Base-by-base conservation (phyloP, 108 stramenopile genomes). In the Nannochloropsis gaditana region DNA sequence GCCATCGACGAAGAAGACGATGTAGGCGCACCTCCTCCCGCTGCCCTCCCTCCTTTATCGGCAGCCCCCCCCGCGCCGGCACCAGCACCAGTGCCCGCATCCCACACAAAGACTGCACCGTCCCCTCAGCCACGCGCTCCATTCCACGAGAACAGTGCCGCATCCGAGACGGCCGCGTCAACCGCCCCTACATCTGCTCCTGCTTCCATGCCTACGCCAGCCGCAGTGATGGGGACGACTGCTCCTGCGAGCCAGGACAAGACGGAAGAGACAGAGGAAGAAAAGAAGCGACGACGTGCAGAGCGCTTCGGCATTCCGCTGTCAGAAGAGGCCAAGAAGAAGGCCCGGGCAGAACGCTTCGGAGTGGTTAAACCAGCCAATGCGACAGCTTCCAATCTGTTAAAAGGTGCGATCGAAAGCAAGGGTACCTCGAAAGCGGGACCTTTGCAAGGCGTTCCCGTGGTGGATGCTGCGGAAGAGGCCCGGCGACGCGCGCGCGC, bases 1-100 rank as follows among this genome's bases (percentile, higher is more conserved):
- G 45, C 44, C 8, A 82, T 45, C 21, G 82, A 43, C 45, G 82
- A 82, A 21, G 82, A 82, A 45, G 82, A 82, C 45, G 45, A 82
- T 15, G 43, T 82, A 15, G 82, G 44, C 45, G 44, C 21, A 19
- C 82, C 44, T 9, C 44, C 82, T 82, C 44, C 82, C 21, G 19
- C 59, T 15, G 82, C 82, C 21, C 31, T 31, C 31, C 31, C 31
- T 31, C 59, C 59, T 3, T n/a, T n/a, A n/a, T 73, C 59, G 4
- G n/a, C 59, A 15, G 15, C 59, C 21, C 82, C 82, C 19, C 44
- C 82, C 9, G 3, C 44, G 21, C 45, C 43, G 21, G 15, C 59
- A n/a, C 59, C 59, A 15, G 59, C 59, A n/a, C 59, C 59, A 8
- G 59, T 73, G 15, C n/a, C 59, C 59, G n/a, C 59, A n/a, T 73